A percentile compares a stretch with the other conserved stretches of the same genome.
Conservation (phyloP, 1,139 yeast genomes). For the Taiozyma sp. region DNA sequence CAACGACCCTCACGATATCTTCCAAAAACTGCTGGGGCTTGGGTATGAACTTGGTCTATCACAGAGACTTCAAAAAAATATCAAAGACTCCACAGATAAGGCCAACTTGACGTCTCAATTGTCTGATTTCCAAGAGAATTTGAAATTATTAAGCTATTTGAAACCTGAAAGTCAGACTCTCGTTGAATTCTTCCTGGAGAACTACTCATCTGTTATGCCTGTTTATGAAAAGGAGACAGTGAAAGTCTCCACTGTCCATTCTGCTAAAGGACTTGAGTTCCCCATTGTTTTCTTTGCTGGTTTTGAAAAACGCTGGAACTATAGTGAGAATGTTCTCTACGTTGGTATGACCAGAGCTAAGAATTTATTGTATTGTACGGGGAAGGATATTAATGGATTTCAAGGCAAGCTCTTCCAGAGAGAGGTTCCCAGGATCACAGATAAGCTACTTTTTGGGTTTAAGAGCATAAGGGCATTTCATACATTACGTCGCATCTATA, state of each 20-base stretch:
- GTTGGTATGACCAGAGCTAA: constrained; percentile 67
- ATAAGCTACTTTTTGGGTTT: neutral
- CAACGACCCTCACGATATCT: constrained; percentile 27
- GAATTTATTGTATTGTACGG: constrained; percentile 38
- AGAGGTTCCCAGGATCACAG: neutral
- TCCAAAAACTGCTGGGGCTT: constrained; percentile 22
- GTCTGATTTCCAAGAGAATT: constrained; percentile 25
- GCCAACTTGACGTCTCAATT: constrained; percentile 19
- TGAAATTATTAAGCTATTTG: constrained; percentile 23
- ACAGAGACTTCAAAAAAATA: constrained; percentile 10
- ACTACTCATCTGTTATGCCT: constrained; percentile 41
- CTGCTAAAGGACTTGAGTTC: constrained; percentile 69
- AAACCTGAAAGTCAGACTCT: constrained; percentile 24
- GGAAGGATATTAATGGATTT: neutral
- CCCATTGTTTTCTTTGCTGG: constrained; percentile 61
- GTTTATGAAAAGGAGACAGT: constrained; percentile 15
- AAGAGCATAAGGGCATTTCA: neutral
- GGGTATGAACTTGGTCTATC: constrained; percentile 27
- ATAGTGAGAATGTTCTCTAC: constrained; percentile 41
- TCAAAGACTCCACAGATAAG: constrained; percentile 9
- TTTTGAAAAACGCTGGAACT: constrained; percentile 22
- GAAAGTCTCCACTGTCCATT: constrained; percentile 48
- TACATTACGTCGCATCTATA: neutral
- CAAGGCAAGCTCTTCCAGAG: neutral
- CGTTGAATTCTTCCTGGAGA: constrained; percentile 38